Conservation (phyloP, 331 rosid species). For the Erythrophleum ivorense region DNA sequence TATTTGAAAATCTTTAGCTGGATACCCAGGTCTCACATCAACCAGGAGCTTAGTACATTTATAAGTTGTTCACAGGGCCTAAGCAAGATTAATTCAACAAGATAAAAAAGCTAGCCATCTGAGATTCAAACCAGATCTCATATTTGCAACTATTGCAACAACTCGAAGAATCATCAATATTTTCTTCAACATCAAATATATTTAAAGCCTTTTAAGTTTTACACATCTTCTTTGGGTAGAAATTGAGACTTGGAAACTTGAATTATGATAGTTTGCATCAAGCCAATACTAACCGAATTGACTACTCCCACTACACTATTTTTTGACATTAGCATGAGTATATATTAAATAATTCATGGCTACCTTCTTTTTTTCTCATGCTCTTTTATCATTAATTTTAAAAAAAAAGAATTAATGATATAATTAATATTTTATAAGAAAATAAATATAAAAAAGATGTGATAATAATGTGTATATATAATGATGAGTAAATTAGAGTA, state of each 20-base stretch:
- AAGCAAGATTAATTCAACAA: no score
- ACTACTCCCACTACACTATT: background rate
- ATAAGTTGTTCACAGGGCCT: no score
- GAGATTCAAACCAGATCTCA: no score
- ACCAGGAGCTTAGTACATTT: no score
- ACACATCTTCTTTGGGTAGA: no score
- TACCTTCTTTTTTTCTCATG: background rate
- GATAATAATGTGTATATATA: background rate
- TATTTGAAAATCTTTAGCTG: no score
- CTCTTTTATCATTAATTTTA: background rate
- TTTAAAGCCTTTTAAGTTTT: background rate
- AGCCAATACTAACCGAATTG: no score
- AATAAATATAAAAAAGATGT: background rate
- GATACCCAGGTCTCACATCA: no score
- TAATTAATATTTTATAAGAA: background rate
- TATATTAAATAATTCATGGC: background rate
- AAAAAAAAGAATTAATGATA: background rate
- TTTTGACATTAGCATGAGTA: background rate
- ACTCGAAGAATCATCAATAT: no score
- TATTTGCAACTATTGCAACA: no score
- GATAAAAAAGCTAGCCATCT: no score
- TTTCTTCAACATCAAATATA: background rate
- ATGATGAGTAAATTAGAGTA: background rate
- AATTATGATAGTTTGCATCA: background rate
- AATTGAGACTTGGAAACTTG: no score